A percentile compares a stretch with the other conserved stretches of the same genome.
phyloP scores from a whole-genome alignment of 108 stramenopile genomes.

The Pseudonitzschia multiseries region DNA sequence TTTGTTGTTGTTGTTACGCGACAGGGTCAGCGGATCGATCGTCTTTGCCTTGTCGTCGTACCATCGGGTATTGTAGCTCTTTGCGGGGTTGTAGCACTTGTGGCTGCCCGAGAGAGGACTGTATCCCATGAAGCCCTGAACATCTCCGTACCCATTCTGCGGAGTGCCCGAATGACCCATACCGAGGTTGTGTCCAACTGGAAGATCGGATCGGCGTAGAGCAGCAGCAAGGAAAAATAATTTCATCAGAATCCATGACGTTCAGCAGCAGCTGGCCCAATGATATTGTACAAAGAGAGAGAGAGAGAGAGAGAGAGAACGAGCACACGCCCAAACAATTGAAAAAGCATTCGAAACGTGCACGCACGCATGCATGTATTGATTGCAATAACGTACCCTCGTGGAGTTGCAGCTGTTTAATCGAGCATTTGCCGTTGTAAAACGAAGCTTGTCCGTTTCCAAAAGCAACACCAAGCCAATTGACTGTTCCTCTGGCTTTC shows the following conservation, averaged over 20 bases:
- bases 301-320: too few relatives aligned
- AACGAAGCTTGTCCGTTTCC: background rate
- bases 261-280: too few relatives aligned
- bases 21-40: background rate
- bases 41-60: slow-evolving; percentile 25
- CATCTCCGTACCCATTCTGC: slow-evolving; percentile 40
- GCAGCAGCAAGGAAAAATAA: background rate
- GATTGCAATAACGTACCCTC: too few relatives aligned
- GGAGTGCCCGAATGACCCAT: slow-evolving; percentile 43
- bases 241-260: slow-evolving; percentile 3
- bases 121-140: slow-evolving; percentile 46
- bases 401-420: too few relatives aligned
- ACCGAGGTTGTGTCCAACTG: slow-evolving; percentile 37
- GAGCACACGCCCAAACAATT: background rate
- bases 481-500: slow-evolving; percentile 15
- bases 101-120: slow-evolving; percentile 39
- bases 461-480: background rate
- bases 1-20: background rate
- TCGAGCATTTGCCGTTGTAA: background rate
- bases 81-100: slow-evolving; percentile 52
- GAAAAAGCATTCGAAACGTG: background rate
- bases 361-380: background rate
- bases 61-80: slow-evolving; percentile 62
- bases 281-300: too few relatives aligned
- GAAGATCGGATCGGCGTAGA: background rate